Conservation (phyloP, 1,284 basidiomycete species). For the Tilletia horrida region DNA sequence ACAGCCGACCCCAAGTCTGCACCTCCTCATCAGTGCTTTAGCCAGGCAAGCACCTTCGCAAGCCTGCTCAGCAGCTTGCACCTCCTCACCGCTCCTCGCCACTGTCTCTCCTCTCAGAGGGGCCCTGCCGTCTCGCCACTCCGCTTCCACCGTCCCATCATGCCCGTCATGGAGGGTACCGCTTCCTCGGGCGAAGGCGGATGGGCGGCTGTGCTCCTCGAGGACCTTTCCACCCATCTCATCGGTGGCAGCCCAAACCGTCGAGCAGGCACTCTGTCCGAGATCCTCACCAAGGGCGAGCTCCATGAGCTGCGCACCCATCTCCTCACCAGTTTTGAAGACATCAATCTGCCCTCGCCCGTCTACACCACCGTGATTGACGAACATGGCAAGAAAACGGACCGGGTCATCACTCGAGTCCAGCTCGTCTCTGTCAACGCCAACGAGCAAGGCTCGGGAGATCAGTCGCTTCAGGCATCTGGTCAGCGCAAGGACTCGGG, state of each 20-base stretch:
- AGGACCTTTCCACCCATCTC: background rate
- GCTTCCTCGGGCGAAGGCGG: background rate
- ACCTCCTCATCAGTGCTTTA: too few relatives aligned
- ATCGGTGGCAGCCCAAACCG: background rate
- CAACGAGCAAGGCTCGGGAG: background rate
- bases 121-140: too few relatives aligned
- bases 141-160: too few relatives aligned
- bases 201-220: background rate
- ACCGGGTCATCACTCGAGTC: too few relatives aligned
- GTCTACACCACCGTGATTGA: background rate
- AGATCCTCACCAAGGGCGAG: background rate
- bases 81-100: background rate
- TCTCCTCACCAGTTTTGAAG: background rate
- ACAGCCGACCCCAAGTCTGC: background rate
- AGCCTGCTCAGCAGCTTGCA: background rate
- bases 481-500: conserved; percentile 13
- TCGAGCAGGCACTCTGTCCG: background rate
- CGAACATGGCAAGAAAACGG: too few relatives aligned
- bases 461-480: background rate
- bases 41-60: background rate
- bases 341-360: background rate
- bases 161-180: background rate
- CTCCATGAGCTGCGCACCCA: background rate
- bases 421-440: too few relatives aligned
- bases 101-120: too few relatives aligned